phyloP scores from a whole-genome alignment of 441 rosid species.

The Populus trichocarpa region DNA sequence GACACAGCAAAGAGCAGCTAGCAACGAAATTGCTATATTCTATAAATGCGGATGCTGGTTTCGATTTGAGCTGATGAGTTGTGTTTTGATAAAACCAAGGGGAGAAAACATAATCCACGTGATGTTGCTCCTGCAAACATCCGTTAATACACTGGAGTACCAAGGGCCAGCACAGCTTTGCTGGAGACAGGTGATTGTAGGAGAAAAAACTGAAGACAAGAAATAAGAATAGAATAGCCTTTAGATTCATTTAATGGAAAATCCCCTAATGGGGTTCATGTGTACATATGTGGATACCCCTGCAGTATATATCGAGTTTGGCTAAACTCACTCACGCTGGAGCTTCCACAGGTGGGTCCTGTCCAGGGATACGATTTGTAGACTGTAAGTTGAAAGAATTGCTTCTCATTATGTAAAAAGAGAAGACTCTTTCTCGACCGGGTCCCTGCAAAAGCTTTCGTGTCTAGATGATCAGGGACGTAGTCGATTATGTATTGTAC shows the following conservation, averaged over 20 bases:
- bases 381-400: not conserved
- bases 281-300: slow-evolving; percentile 10
- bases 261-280: not conserved
- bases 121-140: not conserved
- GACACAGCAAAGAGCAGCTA: slow-evolving; percentile 87
- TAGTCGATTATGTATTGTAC: too few species aligned
- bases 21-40: slow-evolving; percentile 82
- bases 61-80: slow-evolving; percentile 77
- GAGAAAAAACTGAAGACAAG: not conserved
- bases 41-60: slow-evolving; percentile 96
- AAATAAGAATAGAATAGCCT: not conserved
- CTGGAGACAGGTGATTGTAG: not conserved
- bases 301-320: not conserved
- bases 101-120: not conserved
- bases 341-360: slow-evolving; percentile 6
- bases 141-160: not conserved
- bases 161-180: not conserved
- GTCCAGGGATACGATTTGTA: not conserved
- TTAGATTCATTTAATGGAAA: not conserved
- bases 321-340: slow-evolving; percentile 7
- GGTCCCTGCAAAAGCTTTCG: not conserved
- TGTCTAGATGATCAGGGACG: not conserved
- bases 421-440: not conserved
- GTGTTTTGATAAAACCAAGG: slow-evolving; percentile 1
- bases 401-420: slow-evolving; percentile 23